Evolutionary conservation across 139 green algal species (phyloP), one percentile per base, ranked within the genome.

Genomic region (Picochlorum sp.): DNA sequence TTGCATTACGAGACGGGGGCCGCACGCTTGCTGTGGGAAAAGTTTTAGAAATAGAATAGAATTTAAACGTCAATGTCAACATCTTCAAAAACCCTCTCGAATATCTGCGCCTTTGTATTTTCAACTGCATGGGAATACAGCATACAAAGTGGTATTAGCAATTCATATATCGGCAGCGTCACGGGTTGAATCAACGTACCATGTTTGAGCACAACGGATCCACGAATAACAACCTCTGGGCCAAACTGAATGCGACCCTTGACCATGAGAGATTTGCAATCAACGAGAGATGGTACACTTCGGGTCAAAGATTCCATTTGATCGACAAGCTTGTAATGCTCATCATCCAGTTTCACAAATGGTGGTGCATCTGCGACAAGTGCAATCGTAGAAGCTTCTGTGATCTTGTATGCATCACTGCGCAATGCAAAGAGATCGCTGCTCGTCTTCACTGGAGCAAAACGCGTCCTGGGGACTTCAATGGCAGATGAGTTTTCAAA

Each of bases 401-500:
- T 86, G 45, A 95, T 49, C 54, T 70, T 37, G 47, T 73, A 73
- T 7, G 58, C 79, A 65, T 86, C 81, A 6, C 70, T 84, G 37
- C 86, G 80, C 66, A 96, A 84, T 41, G 79, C 79, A 64, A 96
- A 92, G 4, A 96, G 79, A 73, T 96, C 90, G 50, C 70, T 84
- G 81, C 83, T 91, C 24, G 90, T 96, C 81, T 96, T 96, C 45
- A 96, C 90, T n/a, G 90, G 90, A 7, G 90, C 86, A 59, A 96
- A 96, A 41, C 90, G 86, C 0, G 81, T 78, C 49, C 90, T 83
- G 0, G 90, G 90, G 45, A 96, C 90, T 51, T 93, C 85, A 23
- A 96, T 79, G 0, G 89, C 84, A 63, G 75, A 81, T n/a, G 90
- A 79, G 44, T 71, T 71, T 45, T 89, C 79, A 52, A 96, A 96